Evolutionary conservation across 805 yeast species (phyloP), one percentile per base, ranked within the genome.

Genomic region (Komagataella mondaviorum): DNA sequence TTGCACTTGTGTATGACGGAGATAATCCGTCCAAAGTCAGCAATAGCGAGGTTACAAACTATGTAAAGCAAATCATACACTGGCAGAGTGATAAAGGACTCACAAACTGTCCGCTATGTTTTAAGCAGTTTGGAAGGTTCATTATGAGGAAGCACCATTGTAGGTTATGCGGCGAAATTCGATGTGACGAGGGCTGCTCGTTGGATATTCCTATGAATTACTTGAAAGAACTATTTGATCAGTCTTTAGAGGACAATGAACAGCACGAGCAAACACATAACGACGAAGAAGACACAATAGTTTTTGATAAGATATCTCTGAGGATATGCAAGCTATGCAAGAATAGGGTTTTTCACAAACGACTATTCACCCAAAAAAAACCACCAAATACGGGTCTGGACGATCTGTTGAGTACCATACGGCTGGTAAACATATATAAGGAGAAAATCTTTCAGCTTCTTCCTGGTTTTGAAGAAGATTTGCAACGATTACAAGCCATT

Each of bases 141-240:
- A 49, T 57, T 0, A 57, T 76, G 22, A 69, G 97, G 49, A 87
- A 84, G 56, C 98, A 93, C 62, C 99, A 91, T 63, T 93, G 99
- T 64, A 70, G 98, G 44, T 64, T 89, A 23, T 91, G 99, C 69
- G 98, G 98, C 0, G 60, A 65, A 23, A 78, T 85, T 1, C 87
- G 88, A 0, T 91, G 97, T 67, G 95, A 84, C 23, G 83, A 81
- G 56, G 81, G 70, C 12, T 91, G 99, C 63, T 88, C 96, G 0
- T 78, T 81, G 61, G 78, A 80, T 51, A 82, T 88, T 0, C 87
- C 87, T 0, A 57, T 83, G 1, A 62, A 61, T 18, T 59, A 70
- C 10, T 58, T 78, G 16, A 54, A 71, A 39, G 63, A 64, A n/a
- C 64, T 71, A 44, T 59, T 76, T 16, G 17, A 16, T 23, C 45